These are phyloP conservation scores for Wickerhamiella azymoides DNA, from an alignment of 805 yeast genomes.

Conservation along the genomic window DNA sequence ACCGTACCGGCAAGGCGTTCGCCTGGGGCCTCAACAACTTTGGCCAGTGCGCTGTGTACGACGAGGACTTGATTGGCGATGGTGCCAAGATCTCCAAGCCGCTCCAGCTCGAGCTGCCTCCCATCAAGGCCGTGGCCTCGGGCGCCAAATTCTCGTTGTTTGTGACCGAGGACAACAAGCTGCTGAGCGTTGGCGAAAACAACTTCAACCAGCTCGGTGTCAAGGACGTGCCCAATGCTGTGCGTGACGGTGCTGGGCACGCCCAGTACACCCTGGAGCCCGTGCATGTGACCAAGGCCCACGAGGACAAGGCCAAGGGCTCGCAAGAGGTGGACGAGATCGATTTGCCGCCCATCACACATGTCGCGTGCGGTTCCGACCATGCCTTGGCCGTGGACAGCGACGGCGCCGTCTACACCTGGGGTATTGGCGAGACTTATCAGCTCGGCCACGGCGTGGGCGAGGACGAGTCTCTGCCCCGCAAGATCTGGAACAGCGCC, in stretches of 20 bases:
- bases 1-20: constrained; percentile 50
- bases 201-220: constrained; percentile 93
- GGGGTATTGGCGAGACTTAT: constrained; percentile 98
- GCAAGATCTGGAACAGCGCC: constrained; percentile 87
- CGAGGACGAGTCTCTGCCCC: constrained; percentile 74
- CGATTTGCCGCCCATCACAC: constrained; percentile 40
- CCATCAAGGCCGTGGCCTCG: constrained; percentile 50
- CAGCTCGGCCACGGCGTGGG: constrained; percentile 87
- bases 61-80: constrained; percentile 27
- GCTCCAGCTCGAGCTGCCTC: constrained; percentile 47
- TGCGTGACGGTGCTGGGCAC: constrained; percentile 65
- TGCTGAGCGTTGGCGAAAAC: constrained; percentile 77
- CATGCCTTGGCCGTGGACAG: constrained; percentile 68
- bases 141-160: constrained; percentile 94
- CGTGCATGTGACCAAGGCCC: constrained; percentile 3
- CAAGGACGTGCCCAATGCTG: constrained; percentile 50
- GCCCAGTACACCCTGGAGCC: constrained; percentile 55
- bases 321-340: constrained; percentile 20
- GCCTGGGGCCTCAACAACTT: constrained; percentile 96
- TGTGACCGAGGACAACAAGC: constrained; percentile 52
- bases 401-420: constrained; percentile 76
- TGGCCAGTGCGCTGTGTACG: constrained; percentile 85
- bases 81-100: constrained; percentile 74
- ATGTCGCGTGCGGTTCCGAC: constrained; percentile 75
- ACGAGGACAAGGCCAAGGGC: constrained; percentile 46